phyloP scores from a whole-genome alignment of 345 rosid species.

The Corchorus capsularis region DNA sequence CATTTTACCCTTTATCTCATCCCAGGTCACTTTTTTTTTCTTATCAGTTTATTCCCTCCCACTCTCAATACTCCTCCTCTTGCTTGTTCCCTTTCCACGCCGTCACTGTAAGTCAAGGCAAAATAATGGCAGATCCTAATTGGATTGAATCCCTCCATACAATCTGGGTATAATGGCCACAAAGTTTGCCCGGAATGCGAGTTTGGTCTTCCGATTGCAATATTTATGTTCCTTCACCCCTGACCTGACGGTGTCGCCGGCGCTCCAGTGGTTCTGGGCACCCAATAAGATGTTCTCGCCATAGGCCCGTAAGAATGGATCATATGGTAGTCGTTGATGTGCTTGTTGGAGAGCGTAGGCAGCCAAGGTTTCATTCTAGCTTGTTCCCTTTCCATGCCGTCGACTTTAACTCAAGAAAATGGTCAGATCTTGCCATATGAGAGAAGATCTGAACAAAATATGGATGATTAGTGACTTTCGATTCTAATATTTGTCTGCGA shows the following conservation, averaged over 20 bases:
- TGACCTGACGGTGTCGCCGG: conserved; percentile 29
- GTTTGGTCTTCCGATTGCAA: conserved; percentile 34
- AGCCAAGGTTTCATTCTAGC: conserved; percentile 47
- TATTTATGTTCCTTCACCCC: conserved; percentile 43
- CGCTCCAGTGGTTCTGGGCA: conserved; percentile 34
- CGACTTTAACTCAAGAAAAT: no score
- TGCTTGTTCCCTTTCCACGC: no score
- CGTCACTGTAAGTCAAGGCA: no score
- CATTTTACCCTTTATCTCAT: no score
- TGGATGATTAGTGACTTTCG: no score
- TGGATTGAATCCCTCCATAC: conserved; percentile 43
- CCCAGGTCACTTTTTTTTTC: no score
- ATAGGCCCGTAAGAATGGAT: conserved; percentile 45
- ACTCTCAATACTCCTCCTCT: no score
- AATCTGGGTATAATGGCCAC: conserved; percentile 67
- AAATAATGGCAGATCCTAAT: conserved; percentile 47
- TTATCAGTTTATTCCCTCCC: no score
- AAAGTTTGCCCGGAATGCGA: conserved; percentile 32
- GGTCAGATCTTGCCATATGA: no score
- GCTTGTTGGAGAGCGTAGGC: conserved; percentile 36
- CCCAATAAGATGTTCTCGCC: conserved; percentile 68
- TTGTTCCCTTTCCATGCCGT: no score
- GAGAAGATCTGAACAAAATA: no score
- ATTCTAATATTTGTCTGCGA: no score
- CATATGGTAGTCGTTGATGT: conserved; percentile 38